A percentile compares a stretch with the other conserved stretches of the same genome.
These are phyloP conservation scores for Sphaerostilbella broomeana DNA, from an alignment of 2,329 filamentous ascomycete genomes.

Conservation along the genomic window DNA sequence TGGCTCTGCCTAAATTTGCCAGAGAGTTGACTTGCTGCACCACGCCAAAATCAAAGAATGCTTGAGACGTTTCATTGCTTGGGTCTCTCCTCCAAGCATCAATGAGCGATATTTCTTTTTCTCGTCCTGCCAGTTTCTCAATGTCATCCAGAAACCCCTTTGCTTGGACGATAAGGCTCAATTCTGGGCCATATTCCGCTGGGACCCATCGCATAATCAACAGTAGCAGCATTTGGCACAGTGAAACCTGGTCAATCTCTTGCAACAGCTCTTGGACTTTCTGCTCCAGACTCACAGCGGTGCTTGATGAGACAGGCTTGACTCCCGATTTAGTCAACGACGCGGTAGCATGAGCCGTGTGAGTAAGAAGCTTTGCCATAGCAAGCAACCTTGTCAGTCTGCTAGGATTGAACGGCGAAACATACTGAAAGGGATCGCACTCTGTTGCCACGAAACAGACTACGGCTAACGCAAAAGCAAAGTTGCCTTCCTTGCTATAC, in stretches of 20 bases:
- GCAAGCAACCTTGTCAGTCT: constrained; percentile 46
- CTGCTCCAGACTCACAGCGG: constrained; percentile 17
- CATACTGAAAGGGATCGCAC: constrained; percentile 44
- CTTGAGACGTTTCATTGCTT: constrained; percentile 30
- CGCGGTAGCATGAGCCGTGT: constrained; percentile 37
- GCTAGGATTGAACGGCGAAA: constrained; percentile 43
- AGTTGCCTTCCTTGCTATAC: constrained; percentile 37
- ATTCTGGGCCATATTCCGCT: constrained; percentile 37
- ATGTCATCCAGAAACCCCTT: constrained; percentile 44
- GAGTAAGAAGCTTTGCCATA: constrained; percentile 45
- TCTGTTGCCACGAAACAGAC: constrained; percentile 41
- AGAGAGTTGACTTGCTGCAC: constrained; percentile 41
- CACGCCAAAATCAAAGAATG: constrained; percentile 46
- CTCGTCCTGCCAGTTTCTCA: constrained; percentile 38
- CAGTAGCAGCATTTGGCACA: constrained; percentile 47
- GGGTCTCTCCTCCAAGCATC: constrained; percentile 38
- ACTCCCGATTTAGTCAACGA: constrained; percentile 21
- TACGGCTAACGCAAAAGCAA: constrained; percentile 38
- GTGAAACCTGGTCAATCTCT: constrained; percentile 44
- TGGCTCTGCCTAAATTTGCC: constrained; percentile 37
- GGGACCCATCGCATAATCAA: constrained; percentile 40
- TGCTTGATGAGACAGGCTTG: constrained; percentile 22
- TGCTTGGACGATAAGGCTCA: constrained; percentile 39
- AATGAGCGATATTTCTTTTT: constrained; percentile 38
- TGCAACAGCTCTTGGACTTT: constrained; percentile 27